Conservation (phyloP, 2,329 filamentous ascomycete species). For the Fusarium brevicatenulatum region DNA sequence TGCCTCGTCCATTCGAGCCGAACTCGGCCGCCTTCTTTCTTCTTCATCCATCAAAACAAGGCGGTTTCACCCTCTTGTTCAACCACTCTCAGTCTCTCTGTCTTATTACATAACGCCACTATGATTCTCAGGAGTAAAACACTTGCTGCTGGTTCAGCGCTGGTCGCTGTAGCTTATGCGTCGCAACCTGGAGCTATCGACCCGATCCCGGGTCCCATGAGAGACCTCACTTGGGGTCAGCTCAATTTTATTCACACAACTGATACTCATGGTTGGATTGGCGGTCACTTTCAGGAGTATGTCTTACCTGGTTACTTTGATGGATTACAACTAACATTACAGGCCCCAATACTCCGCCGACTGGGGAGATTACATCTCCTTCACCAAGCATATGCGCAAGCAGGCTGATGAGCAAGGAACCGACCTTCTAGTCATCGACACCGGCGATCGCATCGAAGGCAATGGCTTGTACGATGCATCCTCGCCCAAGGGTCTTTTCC, state of each 20-base stretch:
- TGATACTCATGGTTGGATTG: slow-evolving; percentile 95
- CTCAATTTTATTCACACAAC: slow-evolving; percentile 98
- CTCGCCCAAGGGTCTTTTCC: slow-evolving; percentile 85
- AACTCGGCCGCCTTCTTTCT: slow-evolving; percentile 14
- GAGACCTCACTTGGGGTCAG: slow-evolving; percentile 89
- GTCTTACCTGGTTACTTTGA: slow-evolving; percentile 24
- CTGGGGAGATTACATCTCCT: slow-evolving; percentile 98
- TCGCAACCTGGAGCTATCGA: slow-evolving; percentile 83
- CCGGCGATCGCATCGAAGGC: slow-evolving; percentile 91
- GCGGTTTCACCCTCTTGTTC: slow-evolving; percentile 9
- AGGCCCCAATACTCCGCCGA: slow-evolving; percentile 93
- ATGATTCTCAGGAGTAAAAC: slow-evolving; percentile 45
- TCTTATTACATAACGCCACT: not conserved
- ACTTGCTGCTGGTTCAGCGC: slow-evolving; percentile 41
- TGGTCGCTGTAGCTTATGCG: slow-evolving; percentile 54
- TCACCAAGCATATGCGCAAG: slow-evolving; percentile 82
- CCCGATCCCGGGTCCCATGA: slow-evolving; percentile 82
- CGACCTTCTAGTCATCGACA: slow-evolving; percentile 94
- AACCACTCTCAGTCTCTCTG: not conserved
- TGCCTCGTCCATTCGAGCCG: slow-evolving; percentile 26
- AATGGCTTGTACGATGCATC: slow-evolving; percentile 96
- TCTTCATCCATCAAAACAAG: slow-evolving; percentile 18
- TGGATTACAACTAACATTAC: slow-evolving; percentile 11
- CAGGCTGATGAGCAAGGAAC: slow-evolving; percentile 81
- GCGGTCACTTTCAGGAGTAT: slow-evolving; percentile 90